Evolutionary conservation across 176 grass and related monocot genomes (phyloP).

Genomic region (Oryza rufipogon): DNA sequence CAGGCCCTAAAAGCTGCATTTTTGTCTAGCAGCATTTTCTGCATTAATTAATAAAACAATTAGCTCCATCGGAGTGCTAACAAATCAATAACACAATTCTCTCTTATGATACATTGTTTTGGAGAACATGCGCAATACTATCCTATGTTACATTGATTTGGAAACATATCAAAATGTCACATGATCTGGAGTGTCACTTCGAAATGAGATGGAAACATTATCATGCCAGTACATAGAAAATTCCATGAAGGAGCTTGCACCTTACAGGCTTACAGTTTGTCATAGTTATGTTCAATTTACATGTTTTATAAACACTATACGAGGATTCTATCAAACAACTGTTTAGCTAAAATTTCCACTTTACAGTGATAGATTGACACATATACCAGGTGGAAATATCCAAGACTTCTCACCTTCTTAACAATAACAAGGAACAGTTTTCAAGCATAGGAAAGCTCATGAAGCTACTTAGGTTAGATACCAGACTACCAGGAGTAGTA

Average conservation of each 20-base stretch:
- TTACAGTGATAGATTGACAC: constrained; percentile 1
- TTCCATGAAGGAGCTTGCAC: not conserved
- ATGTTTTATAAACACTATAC: not conserved
- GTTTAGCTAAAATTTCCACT: not conserved
- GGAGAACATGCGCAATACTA: constrained; percentile 19
- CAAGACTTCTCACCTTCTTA: not conserved
- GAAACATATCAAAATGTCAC: constrained; percentile 38
- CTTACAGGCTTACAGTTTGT: not conserved
- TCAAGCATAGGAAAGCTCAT: not conserved
- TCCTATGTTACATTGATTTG: constrained; percentile 17
- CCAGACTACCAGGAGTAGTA: not conserved
- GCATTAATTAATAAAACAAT: constrained; percentile 47
- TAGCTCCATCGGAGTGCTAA: constrained; percentile 20
- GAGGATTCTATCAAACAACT: not conserved
- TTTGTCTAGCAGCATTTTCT: constrained; percentile 57
- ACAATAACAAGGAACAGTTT: not conserved
- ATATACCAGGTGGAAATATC: not conserved
- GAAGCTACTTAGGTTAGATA: not conserved
- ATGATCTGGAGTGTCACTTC: constrained; percentile 7
- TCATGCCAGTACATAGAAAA: not conserved
- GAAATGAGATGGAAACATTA: not conserved
- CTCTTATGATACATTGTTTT: constrained; percentile 6
- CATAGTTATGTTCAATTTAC: not conserved
- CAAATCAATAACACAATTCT: constrained; percentile 2
- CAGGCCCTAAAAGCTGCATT: constrained; percentile 52